phyloP scores from a whole-genome alignment of 1,284 basidiomycete genomes.

The Pyrrhoderma lamaoense region DNA sequence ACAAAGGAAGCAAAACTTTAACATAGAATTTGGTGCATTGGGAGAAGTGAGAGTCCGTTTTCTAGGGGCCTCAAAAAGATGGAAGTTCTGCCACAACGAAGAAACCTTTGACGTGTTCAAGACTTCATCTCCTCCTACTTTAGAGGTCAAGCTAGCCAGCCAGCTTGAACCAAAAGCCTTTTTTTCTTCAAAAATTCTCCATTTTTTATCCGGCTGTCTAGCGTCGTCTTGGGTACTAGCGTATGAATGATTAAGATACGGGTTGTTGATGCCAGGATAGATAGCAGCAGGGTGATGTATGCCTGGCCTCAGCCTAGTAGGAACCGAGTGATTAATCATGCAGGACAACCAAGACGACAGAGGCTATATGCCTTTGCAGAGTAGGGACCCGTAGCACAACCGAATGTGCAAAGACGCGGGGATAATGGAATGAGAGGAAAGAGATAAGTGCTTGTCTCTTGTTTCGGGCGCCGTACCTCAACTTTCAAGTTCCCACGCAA shows the following conservation, averaged over 20 bases:
- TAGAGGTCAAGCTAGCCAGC: conserved; percentile 13
- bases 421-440: background rate
- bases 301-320: conserved; percentile 1
- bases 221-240: background rate
- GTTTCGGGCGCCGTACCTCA: too few species aligned
- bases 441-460: background rate
- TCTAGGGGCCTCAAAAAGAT: conserved; percentile 15
- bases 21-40: conserved; percentile 19
- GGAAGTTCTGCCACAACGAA: conserved; percentile 17
- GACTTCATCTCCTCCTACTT: background rate
- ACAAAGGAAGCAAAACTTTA: conserved; percentile 48
- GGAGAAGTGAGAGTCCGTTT: conserved; percentile 15
- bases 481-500: too few species aligned
- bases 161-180: conserved; percentile 15
- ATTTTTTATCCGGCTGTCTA: conserved; percentile 5
- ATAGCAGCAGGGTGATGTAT: background rate
- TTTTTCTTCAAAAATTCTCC: conserved; percentile 13
- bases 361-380: background rate
- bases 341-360: background rate
- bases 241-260: background rate
- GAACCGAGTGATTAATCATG: background rate
- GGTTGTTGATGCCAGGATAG: conserved; percentile 2
- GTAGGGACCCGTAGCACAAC: background rate
- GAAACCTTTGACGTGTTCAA: conserved; percentile 10
- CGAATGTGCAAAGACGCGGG: background rate